Base-by-base conservation (phyloP, 345 rosid genomes). In the Sonneratia caseolaris region DNA sequence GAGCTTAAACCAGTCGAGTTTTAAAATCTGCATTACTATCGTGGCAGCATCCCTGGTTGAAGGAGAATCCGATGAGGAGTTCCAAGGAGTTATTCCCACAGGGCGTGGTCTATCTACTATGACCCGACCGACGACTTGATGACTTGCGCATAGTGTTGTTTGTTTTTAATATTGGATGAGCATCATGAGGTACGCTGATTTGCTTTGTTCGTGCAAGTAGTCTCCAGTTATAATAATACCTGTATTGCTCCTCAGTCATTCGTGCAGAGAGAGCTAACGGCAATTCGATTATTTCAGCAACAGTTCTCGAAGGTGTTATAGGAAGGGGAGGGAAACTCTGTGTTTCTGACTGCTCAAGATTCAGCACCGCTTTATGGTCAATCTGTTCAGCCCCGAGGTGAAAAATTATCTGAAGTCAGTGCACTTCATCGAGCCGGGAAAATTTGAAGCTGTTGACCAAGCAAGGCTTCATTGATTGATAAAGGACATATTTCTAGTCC, bases 21-120 rank as follows among this genome's bases (percentile, higher is more conserved):
- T 14, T 83, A 79, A 85, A 82, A 87, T 3, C 4, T 56, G 43
- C 12, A 5, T 64, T 16, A 53, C 59, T 53, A 4, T 8, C 19
- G 70, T 12, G 83, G 82, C 86, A 86, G 96, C 76, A 79, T 53
- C 84, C 21, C 14, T 82, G 38, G 96, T 84, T 72, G 92, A 84
- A 77, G 91, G 80, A 81, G 90, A 84, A 80, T 65, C 86, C 13
- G 82, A 79, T 68, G 92, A 86, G 78, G 85, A 83, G 69, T 80
- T 77, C 74, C 84, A 79, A 36, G 97, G 93, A 74, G 86, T 82
- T 71, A 68, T 86, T 68, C 93, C 97, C 22, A 81, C 65, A 6
- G 98, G 97, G 72, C 91, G 98, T 32, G 98, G 98, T 72, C 81
- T 90, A 71, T 91, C 98, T 70, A 91, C 93, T 37, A 93, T 89